Percentiles rank a stretch among this genome's conserved stretches.
Evolutionary conservation across 1,139 yeast species (phyloP).

Genomic region (Candida gigantensis): DNA sequence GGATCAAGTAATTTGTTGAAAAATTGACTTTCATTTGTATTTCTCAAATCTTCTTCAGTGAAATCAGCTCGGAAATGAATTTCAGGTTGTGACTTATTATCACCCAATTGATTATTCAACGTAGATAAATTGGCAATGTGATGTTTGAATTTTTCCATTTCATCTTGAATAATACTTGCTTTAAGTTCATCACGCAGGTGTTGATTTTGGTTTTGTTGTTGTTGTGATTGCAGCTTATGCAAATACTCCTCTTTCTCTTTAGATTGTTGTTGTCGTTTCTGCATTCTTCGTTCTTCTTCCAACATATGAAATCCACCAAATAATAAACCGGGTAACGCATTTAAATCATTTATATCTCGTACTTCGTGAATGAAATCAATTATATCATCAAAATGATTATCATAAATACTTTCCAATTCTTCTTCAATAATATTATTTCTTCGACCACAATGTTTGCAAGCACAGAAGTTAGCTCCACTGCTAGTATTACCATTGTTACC

Average conservation of each 20-base stretch:
- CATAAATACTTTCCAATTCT: slow-evolving; percentile 59
- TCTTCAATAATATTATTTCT: slow-evolving; percentile 72
- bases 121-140: slow-evolving; percentile 11
- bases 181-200: slow-evolving; percentile 1
- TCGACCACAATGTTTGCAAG: slow-evolving; percentile 80
- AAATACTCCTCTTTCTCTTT: slow-evolving; percentile 16
- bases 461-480: slow-evolving; percentile 41
- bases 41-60: slow-evolving; percentile 1
- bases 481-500: slow-evolving; percentile 10
- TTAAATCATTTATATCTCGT: slow-evolving; percentile 42
- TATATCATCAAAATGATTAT: slow-evolving; percentile 61
- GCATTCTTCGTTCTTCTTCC: slow-evolving; percentile 38
- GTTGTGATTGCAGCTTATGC: slow-evolving; percentile 9
- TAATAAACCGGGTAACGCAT: slow-evolving; percentile 41
- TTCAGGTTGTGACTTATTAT: slow-evolving; percentile 3
- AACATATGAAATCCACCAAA: slow-evolving; percentile 45
- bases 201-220: neutral
- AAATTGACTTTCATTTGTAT: slow-evolving; percentile 15
- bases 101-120: neutral
- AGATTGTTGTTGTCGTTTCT: slow-evolving; percentile 27
- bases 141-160: slow-evolving; percentile 10
- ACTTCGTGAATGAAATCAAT: slow-evolving; percentile 42
- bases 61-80: slow-evolving; percentile 4
- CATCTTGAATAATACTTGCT: slow-evolving; percentile 10
- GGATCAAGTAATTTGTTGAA: slow-evolving; percentile 33